phyloP scores from a whole-genome alignment of 495 filamentous ascomycete genomes.

The Penicillium steckii region DNA sequence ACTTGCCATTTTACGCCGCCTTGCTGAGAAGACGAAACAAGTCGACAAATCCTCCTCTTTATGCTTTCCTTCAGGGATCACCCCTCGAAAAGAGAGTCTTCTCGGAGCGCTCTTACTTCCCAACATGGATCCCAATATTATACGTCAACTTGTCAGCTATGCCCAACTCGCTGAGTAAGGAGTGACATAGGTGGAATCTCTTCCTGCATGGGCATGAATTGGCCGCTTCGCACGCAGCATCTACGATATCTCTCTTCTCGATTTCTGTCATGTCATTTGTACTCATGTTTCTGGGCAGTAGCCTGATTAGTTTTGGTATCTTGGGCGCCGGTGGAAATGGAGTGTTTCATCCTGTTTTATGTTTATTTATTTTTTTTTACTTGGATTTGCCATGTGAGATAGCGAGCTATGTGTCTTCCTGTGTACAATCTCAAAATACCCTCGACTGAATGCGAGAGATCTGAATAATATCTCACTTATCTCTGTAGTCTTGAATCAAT shows the following conservation, averaged over 20 bases:
- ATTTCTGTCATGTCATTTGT: constrained; percentile 33
- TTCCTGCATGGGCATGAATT: constrained; percentile 14
- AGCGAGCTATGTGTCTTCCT: constrained; percentile 29
- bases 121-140: constrained; percentile 56
- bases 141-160: constrained; percentile 73
- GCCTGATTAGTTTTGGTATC: constrained; percentile 14
- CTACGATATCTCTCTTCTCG: constrained; percentile 16
- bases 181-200: neutral
- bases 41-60: constrained; percentile 45
- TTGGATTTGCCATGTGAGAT: constrained; percentile 33
- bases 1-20: constrained; percentile 63
- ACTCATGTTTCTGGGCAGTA: constrained; percentile 30
- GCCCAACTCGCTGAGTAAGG: constrained; percentile 56
- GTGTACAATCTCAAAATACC: constrained; percentile 49
- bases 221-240: constrained; percentile 15
- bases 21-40: constrained; percentile 71
- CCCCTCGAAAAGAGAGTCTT: constrained; percentile 70
- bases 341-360: neutral
- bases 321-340: constrained; percentile 26
- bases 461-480: too few species aligned
- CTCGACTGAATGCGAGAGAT: constrained; percentile 33
- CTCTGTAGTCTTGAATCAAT: neutral
- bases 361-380: constrained; percentile 16
- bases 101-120: constrained; percentile 65
- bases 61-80: constrained; percentile 58